Evolutionary conservation across 352 stramenopile genomes (phyloP).

Genomic region (Phytophthora vignae): DNA sequence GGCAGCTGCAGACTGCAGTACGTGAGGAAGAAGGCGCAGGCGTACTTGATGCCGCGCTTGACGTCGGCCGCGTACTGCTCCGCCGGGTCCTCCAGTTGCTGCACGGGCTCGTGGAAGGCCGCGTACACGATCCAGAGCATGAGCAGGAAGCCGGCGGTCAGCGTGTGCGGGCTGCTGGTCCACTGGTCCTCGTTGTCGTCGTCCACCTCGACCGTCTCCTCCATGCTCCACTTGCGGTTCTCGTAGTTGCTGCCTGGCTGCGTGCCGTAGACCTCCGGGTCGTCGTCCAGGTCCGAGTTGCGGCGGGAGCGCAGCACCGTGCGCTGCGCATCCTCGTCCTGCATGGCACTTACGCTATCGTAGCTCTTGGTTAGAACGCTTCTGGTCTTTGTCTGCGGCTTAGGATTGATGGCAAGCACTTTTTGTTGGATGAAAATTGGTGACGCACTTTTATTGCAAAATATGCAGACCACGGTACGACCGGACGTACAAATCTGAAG

Average conservation of each 20-base stretch:
- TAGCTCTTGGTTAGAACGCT: constrained; percentile 11
- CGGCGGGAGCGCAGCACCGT: constrained; percentile 62
- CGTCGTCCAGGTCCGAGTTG: constrained; percentile 60
- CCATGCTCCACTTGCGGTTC: constrained; percentile 88
- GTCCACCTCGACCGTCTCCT: constrained; percentile 79
- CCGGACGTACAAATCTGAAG: background rate
- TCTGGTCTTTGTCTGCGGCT: constrained; percentile 10
- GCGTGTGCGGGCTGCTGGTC: constrained; percentile 86
- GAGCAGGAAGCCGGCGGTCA: constrained; percentile 81
- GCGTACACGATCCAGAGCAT: constrained; percentile 90
- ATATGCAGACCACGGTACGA: constrained; percentile 26
- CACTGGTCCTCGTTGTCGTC: constrained; percentile 82
- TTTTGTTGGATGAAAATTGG: constrained; percentile 35
- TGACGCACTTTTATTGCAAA: constrained; percentile 31
- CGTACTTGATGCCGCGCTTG: constrained; percentile 84
- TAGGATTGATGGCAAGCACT: constrained; percentile 20
- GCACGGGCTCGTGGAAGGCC: constrained; percentile 70
- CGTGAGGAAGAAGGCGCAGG: constrained; percentile 85
- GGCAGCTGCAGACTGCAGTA: constrained; percentile 89
- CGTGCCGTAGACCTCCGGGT: constrained; percentile 54
- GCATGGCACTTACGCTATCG: constrained; percentile 7
- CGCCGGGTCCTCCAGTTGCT: constrained; percentile 44
- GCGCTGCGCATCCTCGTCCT: constrained; percentile 45
- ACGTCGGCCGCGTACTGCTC: constrained; percentile 57
- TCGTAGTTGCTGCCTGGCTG: constrained; percentile 66